These are phyloP conservation scores for Rhypophila decipiens DNA, from an alignment of 495 filamentous ascomycete genomes.

Conservation along the genomic window DNA sequence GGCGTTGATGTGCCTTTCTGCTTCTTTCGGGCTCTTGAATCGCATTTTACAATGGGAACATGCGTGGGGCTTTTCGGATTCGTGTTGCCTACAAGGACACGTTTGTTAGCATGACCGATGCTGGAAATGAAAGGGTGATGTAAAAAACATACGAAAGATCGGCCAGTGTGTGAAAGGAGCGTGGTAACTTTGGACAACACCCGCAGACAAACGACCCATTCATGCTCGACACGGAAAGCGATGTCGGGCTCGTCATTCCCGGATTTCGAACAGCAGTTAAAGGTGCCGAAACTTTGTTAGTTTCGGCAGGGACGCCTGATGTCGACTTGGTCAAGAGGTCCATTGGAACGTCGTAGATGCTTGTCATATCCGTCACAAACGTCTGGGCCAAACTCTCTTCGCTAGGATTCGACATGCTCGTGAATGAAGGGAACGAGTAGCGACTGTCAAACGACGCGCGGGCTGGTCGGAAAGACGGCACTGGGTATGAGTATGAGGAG, in stretches of 20 bases:
- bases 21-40: slow-evolving; percentile 90
- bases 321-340: no score
- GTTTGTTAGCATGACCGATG: background rate
- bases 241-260: background rate
- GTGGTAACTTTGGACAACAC: slow-evolving; percentile 83
- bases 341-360: slow-evolving; percentile 13
- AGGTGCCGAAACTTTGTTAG: no score
- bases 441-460: slow-evolving; percentile 15
- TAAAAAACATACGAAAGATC: slow-evolving; percentile 59
- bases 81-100: slow-evolving; percentile 40
- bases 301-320: no score
- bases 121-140: background rate
- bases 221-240: background rate
- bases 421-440: slow-evolving; percentile 12
- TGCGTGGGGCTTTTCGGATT: slow-evolving; percentile 74
- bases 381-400: slow-evolving; percentile 20
- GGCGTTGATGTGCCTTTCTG: slow-evolving; percentile 81
- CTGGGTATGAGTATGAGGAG: background rate
- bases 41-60: slow-evolving; percentile 75
- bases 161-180: slow-evolving; percentile 66
- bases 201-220: slow-evolving; percentile 52
- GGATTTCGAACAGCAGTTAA: no score
- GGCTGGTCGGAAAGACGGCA: slow-evolving; percentile 2
- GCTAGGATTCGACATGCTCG: slow-evolving; percentile 18
- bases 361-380: slow-evolving; percentile 19